phyloP scores from a whole-genome alignment of 345 rosid genomes.

The Punica granatum region DNA sequence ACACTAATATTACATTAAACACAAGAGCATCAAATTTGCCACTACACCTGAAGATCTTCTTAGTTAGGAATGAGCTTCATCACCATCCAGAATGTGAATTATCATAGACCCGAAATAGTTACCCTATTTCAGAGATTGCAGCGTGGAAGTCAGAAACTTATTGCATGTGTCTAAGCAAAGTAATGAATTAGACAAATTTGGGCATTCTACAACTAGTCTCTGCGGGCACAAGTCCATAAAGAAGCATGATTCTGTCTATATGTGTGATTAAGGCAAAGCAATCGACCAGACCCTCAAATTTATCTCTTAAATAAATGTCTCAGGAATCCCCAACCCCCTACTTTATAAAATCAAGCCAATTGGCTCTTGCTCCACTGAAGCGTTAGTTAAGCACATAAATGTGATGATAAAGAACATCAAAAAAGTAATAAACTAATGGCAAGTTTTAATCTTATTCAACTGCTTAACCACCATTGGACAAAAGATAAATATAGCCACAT shows the following conservation, averaged over 20 bases:
- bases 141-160: conserved; percentile 42
- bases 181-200: conserved; percentile 20
- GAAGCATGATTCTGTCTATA: not conserved
- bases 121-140: conserved; percentile 85
- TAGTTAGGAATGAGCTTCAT: conserved; percentile 75
- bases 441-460: not conserved
- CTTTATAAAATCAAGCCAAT: not conserved
- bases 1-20: conserved; percentile 30
- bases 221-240: not conserved
- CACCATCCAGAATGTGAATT: conserved; percentile 65
- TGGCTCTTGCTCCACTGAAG: not conserved
- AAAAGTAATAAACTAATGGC: not conserved
- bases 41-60: conserved; percentile 80
- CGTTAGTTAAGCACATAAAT: not conserved
- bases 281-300: not conserved
- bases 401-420: not conserved
- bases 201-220: conserved; percentile 1
- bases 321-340: not conserved
- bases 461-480: not conserved
- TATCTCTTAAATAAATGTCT: not conserved
- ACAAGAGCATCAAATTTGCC: conserved; percentile 57
- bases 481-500: not conserved
- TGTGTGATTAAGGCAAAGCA: not conserved
- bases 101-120: conserved; percentile 70
- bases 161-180: conserved; percentile 34